Evolutionary conservation across 2,329 filamentous ascomycete genomes (phyloP).

Genomic region (Sporothrix curviconia): DNA sequence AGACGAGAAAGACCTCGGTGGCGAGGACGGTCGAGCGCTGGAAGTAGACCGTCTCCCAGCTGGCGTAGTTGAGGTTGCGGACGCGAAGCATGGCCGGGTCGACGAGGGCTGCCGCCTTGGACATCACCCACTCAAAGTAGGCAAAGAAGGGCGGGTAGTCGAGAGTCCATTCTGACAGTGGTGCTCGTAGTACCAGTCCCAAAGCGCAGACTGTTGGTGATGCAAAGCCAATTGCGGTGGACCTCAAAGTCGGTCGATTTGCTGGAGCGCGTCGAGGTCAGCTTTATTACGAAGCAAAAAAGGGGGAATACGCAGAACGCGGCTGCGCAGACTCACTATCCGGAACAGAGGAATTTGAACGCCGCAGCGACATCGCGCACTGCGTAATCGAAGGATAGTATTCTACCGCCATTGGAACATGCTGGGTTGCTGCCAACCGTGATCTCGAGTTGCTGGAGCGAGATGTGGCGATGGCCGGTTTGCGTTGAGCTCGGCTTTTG

Average conservation of each 20-base stretch:
- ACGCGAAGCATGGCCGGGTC: conserved; percentile 79
- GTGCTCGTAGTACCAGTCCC: conserved; percentile 94
- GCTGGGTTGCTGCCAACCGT: not conserved
- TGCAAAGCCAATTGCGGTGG: conserved; percentile 96
- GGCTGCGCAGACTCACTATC: conserved; percentile 64
- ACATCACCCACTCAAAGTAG: conserved; percentile 89
- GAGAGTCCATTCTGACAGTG: conserved; percentile 98
- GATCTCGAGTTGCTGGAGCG: not conserved
- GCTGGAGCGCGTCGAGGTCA: conserved; percentile 41
- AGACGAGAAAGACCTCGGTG: conserved; percentile 77
- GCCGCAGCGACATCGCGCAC: conserved; percentile 76
- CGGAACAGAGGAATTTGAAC: conserved; percentile 90
- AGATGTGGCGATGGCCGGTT: not conserved
- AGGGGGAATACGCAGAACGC: not conserved
- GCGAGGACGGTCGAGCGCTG: conserved; percentile 82
- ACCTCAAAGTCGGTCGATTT: conserved; percentile 99
- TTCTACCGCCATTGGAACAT: conserved; percentile 57
- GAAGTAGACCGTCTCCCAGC: conserved; percentile 91
- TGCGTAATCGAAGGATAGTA: conserved; percentile 81
- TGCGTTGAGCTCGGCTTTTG: not conserved
- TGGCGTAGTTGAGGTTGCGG: conserved; percentile 76
- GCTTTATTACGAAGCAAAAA: not conserved
- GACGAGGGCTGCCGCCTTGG: conserved; percentile 67
- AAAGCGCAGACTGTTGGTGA: conserved; percentile 80
- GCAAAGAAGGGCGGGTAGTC: conserved; percentile 99